Evolutionary conservation across 2,329 filamentous ascomycete species (phyloP).

Genomic region (Sporothrix dimorphospora): DNA sequence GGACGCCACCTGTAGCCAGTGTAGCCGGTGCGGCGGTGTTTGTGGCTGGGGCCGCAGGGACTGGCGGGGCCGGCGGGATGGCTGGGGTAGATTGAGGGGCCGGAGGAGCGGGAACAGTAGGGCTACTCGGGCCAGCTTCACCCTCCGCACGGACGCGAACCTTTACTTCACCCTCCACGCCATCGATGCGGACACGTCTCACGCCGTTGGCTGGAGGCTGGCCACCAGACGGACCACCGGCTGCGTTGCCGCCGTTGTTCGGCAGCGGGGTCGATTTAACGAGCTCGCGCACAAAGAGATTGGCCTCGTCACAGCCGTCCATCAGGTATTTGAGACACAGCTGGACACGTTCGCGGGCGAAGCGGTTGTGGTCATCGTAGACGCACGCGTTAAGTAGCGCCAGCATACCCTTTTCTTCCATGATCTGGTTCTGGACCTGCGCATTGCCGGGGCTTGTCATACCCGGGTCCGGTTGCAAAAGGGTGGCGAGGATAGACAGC

Average conservation of each 20-base stretch:
- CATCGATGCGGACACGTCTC: conserved; percentile 57
- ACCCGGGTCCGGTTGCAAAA: conserved; percentile 79
- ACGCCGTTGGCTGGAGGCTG: not conserved
- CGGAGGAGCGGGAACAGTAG: not conserved
- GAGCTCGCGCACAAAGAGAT: conserved; percentile 69
- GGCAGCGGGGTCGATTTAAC: conserved; percentile 42
- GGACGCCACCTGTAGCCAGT: too few species aligned
- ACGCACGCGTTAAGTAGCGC: conserved; percentile 85
- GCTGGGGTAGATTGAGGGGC: not conserved
- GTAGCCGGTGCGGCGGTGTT: not conserved
- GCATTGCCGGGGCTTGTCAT: conserved; percentile 65
- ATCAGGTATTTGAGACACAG: conserved; percentile 84
- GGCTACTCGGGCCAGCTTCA: conserved; percentile 13
- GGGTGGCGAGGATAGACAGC: conserved; percentile 83
- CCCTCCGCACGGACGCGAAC: conserved; percentile 50
- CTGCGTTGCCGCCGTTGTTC: conserved; percentile 35
- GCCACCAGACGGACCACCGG: not conserved
- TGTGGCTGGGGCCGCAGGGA: conserved; percentile 17
- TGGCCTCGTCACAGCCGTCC: conserved; percentile 74
- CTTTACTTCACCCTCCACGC: conserved; percentile 59
- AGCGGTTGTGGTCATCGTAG: conserved; percentile 92
- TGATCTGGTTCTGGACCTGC: conserved; percentile 84
- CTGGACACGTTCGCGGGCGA: conserved; percentile 88
- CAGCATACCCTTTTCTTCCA: conserved; percentile 82
- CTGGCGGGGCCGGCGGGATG: not conserved